A percentile compares a stretch with the other conserved stretches of the same genome.
These are phyloP conservation scores for Soucietia sequanensis DNA, from an alignment of 805 yeast species.

Conservation along the genomic window DNA sequence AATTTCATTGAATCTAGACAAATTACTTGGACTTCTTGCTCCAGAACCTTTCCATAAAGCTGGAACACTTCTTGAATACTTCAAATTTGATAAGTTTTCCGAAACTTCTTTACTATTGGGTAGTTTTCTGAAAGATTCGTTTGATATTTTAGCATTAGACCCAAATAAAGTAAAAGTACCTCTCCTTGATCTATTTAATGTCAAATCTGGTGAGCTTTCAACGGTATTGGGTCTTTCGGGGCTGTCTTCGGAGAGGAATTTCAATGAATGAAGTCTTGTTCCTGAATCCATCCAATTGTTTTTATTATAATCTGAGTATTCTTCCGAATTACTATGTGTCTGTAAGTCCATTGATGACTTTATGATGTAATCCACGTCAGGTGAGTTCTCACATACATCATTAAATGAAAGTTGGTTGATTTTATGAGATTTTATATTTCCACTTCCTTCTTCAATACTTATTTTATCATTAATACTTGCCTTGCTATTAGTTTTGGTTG, in stretches of 20 bases:
- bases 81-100: background rate
- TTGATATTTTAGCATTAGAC: background rate
- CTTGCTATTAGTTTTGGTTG: too few species aligned
- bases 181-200: background rate
- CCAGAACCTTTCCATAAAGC: slow-evolving; percentile 1
- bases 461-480: slow-evolving; percentile 2
- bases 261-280: slow-evolving; percentile 7
- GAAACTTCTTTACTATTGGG: background rate
- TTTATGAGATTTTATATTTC: background rate
- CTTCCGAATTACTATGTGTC: slow-evolving; percentile 2
- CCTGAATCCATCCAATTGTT: slow-evolving; percentile 22
- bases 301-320: slow-evolving; percentile 9
- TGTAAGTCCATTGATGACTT: slow-evolving; percentile 9
- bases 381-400: too few species aligned
- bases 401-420: too few species aligned
- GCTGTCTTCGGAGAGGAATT: slow-evolving; percentile 2
- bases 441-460: slow-evolving; percentile 3
- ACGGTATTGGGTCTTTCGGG: slow-evolving; percentile 2
- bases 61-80: background rate
- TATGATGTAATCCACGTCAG: too few species aligned
- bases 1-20: background rate
- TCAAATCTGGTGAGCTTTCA: background rate
- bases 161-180: background rate
- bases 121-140: background rate
- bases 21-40: background rate